Percentiles rank a stretch among this genome's conserved stretches.
Conservation (phyloP, 2,329 filamentous ascomycete species). For the Cercospora sp. region DNA sequence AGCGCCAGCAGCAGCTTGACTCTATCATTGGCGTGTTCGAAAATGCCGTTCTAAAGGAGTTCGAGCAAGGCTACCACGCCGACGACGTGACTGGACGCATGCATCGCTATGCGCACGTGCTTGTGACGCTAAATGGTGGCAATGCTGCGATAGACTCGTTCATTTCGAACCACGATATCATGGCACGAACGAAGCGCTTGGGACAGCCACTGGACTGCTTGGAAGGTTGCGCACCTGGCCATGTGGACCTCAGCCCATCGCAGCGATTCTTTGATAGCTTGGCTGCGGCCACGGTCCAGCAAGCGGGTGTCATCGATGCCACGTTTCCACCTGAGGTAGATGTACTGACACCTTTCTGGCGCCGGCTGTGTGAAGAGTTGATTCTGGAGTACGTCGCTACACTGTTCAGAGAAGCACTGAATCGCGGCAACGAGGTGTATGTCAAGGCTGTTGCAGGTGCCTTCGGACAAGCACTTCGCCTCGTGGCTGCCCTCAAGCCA, state of each 20-base stretch:
- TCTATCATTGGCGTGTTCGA: slow-evolving; percentile 82
- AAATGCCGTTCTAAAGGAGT: slow-evolving; percentile 84
- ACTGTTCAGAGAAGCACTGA: slow-evolving; percentile 84
- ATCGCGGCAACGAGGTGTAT: slow-evolving; percentile 72
- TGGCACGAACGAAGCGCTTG: slow-evolving; percentile 69
- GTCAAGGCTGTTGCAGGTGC: slow-evolving; percentile 82
- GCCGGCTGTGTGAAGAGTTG: slow-evolving; percentile 78
- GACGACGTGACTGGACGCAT: slow-evolving; percentile 87
- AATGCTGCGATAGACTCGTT: slow-evolving; percentile 78
- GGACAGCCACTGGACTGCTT: slow-evolving; percentile 81
- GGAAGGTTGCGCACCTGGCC: slow-evolving; percentile 64
- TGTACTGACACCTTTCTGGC: slow-evolving; percentile 76
- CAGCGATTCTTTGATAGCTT: slow-evolving; percentile 77
- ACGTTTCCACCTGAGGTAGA: slow-evolving; percentile 73
- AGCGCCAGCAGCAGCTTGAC: slow-evolving; percentile 70
- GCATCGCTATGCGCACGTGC: slow-evolving; percentile 83
- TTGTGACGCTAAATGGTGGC: slow-evolving; percentile 79
- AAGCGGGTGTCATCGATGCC: slow-evolving; percentile 73
- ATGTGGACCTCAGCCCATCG: slow-evolving; percentile 75
- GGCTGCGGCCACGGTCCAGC: slow-evolving; percentile 75
- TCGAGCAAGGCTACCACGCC: slow-evolving; percentile 86
- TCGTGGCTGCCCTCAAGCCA: slow-evolving; percentile 69
- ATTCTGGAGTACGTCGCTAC: slow-evolving; percentile 83
- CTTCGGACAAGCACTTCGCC: slow-evolving; percentile 80
- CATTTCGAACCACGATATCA: slow-evolving; percentile 78